Evolutionary conservation across 208 protist species (phyloP).

Genomic region (Leishmania amazonensis): DNA sequence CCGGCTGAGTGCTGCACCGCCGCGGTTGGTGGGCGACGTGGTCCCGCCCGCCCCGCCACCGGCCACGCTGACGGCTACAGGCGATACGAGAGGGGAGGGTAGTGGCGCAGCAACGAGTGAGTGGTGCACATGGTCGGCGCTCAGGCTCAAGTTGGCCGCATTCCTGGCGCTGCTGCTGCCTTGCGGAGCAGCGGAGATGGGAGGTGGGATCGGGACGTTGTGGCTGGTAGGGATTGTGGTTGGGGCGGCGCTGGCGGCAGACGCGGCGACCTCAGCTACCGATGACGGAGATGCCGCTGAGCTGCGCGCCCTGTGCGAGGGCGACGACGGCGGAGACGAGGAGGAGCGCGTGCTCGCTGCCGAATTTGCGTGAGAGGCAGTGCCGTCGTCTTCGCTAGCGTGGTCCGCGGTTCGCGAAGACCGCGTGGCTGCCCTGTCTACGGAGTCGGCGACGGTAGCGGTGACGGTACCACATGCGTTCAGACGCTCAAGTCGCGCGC

Average conservation of each 20-base stretch:
- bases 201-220: neutral
- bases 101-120: neutral
- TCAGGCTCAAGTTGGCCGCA: neutral
- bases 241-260: neutral
- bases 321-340: neutral
- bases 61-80: neutral
- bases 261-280: neutral
- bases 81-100: neutral
- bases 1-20: constrained; percentile 11
- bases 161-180: neutral
- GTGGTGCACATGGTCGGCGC: neutral
- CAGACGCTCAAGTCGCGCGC: neutral
- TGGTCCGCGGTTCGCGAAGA: neutral
- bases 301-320: neutral
- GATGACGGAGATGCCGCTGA: neutral
- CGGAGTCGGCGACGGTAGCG: neutral
- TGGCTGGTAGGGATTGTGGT: neutral
- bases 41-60: neutral
- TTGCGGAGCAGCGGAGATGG: neutral
- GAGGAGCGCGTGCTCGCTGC: neutral
- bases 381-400: neutral
- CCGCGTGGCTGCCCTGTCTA: neutral
- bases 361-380: neutral
- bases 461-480: neutral
- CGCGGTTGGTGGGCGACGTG: neutral